These are phyloP conservation scores for Sutorius eximius DNA, from an alignment of 1,284 basidiomycete species.

Conservation along the genomic window DNA sequence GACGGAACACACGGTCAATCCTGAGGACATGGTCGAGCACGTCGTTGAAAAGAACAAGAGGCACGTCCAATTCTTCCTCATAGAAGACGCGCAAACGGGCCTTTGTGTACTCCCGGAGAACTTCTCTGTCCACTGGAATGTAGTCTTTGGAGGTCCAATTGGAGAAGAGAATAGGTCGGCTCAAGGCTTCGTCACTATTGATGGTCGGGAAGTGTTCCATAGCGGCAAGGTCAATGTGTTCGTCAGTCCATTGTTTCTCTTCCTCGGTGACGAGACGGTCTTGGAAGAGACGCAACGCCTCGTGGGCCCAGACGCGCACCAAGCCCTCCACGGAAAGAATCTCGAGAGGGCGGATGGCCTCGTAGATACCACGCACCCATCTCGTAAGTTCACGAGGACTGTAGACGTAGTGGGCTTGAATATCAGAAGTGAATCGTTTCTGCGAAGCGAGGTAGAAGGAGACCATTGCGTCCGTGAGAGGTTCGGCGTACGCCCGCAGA, in stretches of 20 bases:
- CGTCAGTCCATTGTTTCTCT: slow-evolving; percentile 94
- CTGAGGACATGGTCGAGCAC: slow-evolving; percentile 96
- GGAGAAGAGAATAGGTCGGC: slow-evolving; percentile 92
- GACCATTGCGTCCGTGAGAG: slow-evolving; percentile 98
- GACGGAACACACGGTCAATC: slow-evolving; percentile 99
- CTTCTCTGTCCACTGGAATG: slow-evolving; percentile 90
- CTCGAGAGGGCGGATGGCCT: slow-evolving; percentile 92
- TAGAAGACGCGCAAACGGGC: slow-evolving; percentile 94
- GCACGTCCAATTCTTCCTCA: slow-evolving; percentile 97
- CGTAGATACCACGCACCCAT: slow-evolving; percentile 97
- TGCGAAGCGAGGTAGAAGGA: slow-evolving; percentile 94
- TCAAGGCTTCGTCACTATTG: slow-evolving; percentile 79
- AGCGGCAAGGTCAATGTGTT: slow-evolving; percentile 84
- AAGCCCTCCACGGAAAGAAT: slow-evolving; percentile 90
- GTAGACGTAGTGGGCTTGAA: slow-evolving; percentile 99
- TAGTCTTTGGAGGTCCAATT: slow-evolving; percentile 99
- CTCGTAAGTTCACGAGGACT: slow-evolving; percentile 98
- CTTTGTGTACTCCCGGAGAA: slow-evolving; percentile 94
- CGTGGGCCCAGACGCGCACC: slow-evolving; percentile 98
- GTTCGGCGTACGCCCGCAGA: slow-evolving; percentile 89
- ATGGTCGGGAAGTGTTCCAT: slow-evolving; percentile 92
- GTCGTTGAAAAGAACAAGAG: slow-evolving; percentile 98
- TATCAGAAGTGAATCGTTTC: slow-evolving; percentile 90
- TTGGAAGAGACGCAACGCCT: slow-evolving; percentile 96
- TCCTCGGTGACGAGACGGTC: slow-evolving; percentile 93